Conservation (phyloP, 345 rosid genomes). For the Boechera divaricarpa region DNA sequence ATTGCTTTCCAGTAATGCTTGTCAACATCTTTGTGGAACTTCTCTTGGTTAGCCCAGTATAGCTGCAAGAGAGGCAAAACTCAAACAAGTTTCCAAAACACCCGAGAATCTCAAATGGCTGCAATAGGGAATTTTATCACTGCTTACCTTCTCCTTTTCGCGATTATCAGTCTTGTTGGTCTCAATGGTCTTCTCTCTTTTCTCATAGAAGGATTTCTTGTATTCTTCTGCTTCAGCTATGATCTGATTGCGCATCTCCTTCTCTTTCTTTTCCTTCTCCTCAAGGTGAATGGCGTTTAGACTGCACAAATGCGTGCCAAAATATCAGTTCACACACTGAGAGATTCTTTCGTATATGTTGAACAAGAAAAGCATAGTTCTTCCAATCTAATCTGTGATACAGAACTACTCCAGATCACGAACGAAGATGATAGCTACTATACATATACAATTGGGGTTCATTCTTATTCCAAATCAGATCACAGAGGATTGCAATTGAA, state of each 20-base stretch:
- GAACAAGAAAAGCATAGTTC: constrained; percentile 9
- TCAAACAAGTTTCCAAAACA: not conserved
- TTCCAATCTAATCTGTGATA: constrained; percentile 10
- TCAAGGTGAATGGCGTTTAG: constrained; percentile 82
- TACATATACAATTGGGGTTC: not conserved
- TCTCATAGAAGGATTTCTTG: constrained; percentile 81
- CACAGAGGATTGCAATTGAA: not conserved
- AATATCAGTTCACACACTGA: constrained; percentile 4
- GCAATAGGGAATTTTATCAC: not conserved
- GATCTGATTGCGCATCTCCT: constrained; percentile 88
- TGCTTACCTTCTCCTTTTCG: constrained; percentile 84
- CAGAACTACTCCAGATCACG: not conserved
- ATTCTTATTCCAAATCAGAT: not conserved
- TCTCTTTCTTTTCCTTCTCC: constrained; percentile 96
- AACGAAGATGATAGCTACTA: constrained; percentile 16
- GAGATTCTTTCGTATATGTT: not conserved
- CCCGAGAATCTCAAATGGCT: not conserved
- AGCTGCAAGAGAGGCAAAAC: constrained; percentile 53
- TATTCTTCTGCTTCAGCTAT: constrained; percentile 87
- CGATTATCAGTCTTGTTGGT: constrained; percentile 80
- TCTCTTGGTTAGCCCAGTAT: constrained; percentile 83
- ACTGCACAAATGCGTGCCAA: constrained; percentile 50
- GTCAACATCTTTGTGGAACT: constrained; percentile 92
- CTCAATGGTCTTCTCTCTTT: constrained; percentile 68
- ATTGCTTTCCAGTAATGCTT: constrained; percentile 94